Evolutionary conservation across 2,329 filamentous ascomycete genomes (phyloP), one percentile per base, ranked within the genome.

Genomic region (Nannizziopsis arthrosporioides): DNA sequence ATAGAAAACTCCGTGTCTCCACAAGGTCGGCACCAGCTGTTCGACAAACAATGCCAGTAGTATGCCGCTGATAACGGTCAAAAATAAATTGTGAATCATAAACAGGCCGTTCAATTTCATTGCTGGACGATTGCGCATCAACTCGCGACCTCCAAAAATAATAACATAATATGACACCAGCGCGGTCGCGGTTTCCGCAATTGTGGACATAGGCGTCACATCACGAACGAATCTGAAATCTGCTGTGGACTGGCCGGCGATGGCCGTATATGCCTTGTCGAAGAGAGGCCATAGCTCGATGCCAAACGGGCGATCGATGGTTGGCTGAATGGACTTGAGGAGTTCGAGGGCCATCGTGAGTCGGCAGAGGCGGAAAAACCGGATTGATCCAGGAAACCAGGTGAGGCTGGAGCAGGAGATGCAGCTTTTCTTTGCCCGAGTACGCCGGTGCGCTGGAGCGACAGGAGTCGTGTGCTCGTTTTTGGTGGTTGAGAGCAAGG

Each of bases 61-160:
- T 44, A 78, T 70, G 46, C 70, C 81, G 64, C 84, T 90, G 70
- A 93, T 85, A 55, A 76, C 72, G 30, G 88, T 94, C 61, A 94
- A 73, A 71, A 85, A 81, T 60, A 94, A 82, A 76, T 94, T 94
- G 78, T 94, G 88, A 63, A 93, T 75, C 68, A 93, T 81, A 75
- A 94, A 94, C 46, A 89, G 71, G 14, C 75, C 73, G 71, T 84
- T 88, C 63, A 94, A 75, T 76, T 90, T 84, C 72, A 87, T 82
- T 19, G 88, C 74, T 64, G 82, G 76, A 52, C 84, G 81, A 61
- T 82, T 81, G 67, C 84, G 83, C 88, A 94, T 94, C 59, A 84
- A 66, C 69, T 90, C 85, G 54, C 86, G 78, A 48, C 89, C 89
- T 53, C 85, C 86, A 56, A 94, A 89, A 61, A 94, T 89, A 71